These are phyloP conservation scores for Geotrichum reessii DNA, from an alignment of 1,139 yeast species.

Conservation along the genomic window DNA sequence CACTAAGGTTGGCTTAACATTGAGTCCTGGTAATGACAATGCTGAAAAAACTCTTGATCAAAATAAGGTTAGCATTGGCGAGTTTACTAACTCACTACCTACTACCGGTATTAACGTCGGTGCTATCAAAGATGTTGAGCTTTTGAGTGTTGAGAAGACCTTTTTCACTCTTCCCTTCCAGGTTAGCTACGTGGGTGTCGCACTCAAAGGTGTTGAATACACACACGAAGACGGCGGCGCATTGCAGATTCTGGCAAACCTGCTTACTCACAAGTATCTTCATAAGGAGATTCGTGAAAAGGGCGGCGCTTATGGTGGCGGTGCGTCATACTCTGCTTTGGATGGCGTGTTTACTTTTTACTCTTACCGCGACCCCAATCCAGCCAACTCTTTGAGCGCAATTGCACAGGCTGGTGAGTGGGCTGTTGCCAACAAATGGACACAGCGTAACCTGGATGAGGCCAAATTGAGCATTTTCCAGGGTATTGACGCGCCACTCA, in stretches of 20 bases:
- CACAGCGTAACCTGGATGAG: slow-evolving; percentile 66
- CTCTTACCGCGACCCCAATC: slow-evolving; percentile 92
- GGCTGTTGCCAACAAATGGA: slow-evolving; percentile 50
- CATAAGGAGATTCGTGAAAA: slow-evolving; percentile 90
- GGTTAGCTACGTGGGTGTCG: slow-evolving; percentile 75
- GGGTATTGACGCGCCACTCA: slow-evolving; percentile 81
- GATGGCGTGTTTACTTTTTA: slow-evolving; percentile 78
- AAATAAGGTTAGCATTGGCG: slow-evolving; percentile 17
- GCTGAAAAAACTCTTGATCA: slow-evolving; percentile 5
- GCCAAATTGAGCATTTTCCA: slow-evolving; percentile 90
- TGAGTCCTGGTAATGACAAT: slow-evolving; percentile 23
- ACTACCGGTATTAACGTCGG: slow-evolving; percentile 11
- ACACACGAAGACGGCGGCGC: slow-evolving; percentile 73
- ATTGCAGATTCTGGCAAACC: slow-evolving; percentile 72
- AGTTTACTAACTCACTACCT: slow-evolving; percentile 19
- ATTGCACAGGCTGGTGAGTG: slow-evolving; percentile 54
- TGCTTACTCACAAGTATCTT: slow-evolving; percentile 73
- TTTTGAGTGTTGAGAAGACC: slow-evolving; percentile 34
- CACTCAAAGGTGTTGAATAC: slow-evolving; percentile 64
- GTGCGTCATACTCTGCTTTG: slow-evolving; percentile 73
- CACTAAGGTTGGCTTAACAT: slow-evolving; percentile 27
- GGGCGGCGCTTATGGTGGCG: slow-evolving; percentile 98
- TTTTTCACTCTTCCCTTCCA: slow-evolving; percentile 78
- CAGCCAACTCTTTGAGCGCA: slow-evolving; percentile 59
- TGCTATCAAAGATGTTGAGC: slow-evolving; percentile 12